Base-by-base conservation (phyloP, 805 yeast species). In the Naumovozyma dairenensis region DNA sequence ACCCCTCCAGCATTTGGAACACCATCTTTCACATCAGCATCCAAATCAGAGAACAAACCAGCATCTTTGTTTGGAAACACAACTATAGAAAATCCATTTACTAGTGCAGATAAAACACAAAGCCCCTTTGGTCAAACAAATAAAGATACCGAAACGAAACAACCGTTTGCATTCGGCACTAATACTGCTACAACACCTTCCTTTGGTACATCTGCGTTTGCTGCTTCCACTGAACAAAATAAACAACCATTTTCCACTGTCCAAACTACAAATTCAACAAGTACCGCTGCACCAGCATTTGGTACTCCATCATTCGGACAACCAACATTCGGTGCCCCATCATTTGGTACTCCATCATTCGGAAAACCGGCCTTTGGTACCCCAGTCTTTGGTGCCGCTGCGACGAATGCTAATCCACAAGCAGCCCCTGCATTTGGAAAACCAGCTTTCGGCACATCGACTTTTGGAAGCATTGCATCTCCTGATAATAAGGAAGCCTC, bases 131-230 rank as follows among this genome's bases (percentile, higher is more conserved):
- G 39, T 5, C 19, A 34, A 15, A 35, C 34, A 22, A n/a, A n/a
- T n/a, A n/a, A n/a, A n/a, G n/a, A n/a, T n/a, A n/a, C n/a, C n/a
- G n/a, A n/a, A n/a, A 51, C 37, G n/a, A 34, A 36, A 16, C 31
- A 40, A 3, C 15, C 35, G 15, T 36, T 37, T 29, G 46, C n/a
- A n/a, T n/a, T n/a, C n/a, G n/a, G n/a, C n/a, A n/a, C n/a, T n/a
- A 21, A 39, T 10, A 24, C 31, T 21, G 13, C 37, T 25, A 25
- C 38, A 14, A 29, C 41, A 18, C 37, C 59, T 6, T 31, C 50
- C 1, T 51, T 51, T 30, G 60, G 58, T 10, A 35, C 53, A 13
- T 35, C 59, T 7, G 32, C 51, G 1, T 51, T 50, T 31, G 59
- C 57, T 6, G 34, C 53, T 12, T 21, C 41, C 18, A 28, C 45